Evolutionary conservation across 2,329 filamentous ascomycete genomes (phyloP).

Genomic region (Septoria petroselini): DNA sequence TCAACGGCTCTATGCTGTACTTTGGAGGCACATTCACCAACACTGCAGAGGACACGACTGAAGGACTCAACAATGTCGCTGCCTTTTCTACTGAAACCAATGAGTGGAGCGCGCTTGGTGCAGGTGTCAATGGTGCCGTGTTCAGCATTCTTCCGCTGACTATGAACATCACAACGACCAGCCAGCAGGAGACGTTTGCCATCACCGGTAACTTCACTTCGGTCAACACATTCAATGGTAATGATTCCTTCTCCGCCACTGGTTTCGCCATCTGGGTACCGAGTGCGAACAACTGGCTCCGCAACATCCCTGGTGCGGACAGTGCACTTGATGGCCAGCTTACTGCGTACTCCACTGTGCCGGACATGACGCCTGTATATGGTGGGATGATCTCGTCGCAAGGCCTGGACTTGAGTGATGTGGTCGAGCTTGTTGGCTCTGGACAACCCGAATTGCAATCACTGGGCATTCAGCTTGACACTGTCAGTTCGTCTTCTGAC

Average conservation of each 20-base stretch:
- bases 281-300: conserved; percentile 79
- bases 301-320: conserved; percentile 64
- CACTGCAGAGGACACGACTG: conserved; percentile 59
- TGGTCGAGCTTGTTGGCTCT: conserved; percentile 59
- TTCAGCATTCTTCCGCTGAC: conserved; percentile 69
- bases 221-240: conserved; percentile 65
- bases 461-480: conserved; percentile 55
- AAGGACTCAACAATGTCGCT: conserved; percentile 72
- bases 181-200: conserved; percentile 69
- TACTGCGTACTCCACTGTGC: conserved; percentile 65
- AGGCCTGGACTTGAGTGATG: conserved; percentile 68
- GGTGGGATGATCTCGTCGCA: conserved; percentile 80
- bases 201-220: conserved; percentile 76
- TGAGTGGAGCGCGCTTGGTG: conserved; percentile 74
- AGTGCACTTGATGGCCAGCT: conserved; percentile 70
- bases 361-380: conserved; percentile 62
- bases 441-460: conserved; percentile 43
- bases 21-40: conserved; percentile 82
- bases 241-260: conserved; percentile 58
- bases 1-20: conserved; percentile 66
- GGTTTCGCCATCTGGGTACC: conserved; percentile 93
- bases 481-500: conserved; percentile 30
- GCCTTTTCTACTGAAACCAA: conserved; percentile 67
- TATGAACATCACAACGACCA: conserved; percentile 70
- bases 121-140: conserved; percentile 79